These are phyloP conservation scores for Termitomyces sp. DNA, from an alignment of 768 basidiomycete genomes.

Conservation along the genomic window DNA sequence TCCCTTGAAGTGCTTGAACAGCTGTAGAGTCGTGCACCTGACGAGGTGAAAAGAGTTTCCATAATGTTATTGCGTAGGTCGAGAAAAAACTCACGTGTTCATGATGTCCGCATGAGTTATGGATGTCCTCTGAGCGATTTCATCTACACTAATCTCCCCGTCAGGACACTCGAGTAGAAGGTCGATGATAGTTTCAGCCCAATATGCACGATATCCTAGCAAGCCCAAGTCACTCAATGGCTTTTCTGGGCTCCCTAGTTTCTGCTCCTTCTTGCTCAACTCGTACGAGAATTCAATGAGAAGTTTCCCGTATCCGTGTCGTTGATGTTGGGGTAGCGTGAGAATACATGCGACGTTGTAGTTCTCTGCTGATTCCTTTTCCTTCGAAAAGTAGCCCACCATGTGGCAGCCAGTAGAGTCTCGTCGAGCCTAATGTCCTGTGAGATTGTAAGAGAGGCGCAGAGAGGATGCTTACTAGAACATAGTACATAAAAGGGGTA, in stretches of 20 bases:
- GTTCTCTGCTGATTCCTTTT: slow-evolving; percentile 96
- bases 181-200: slow-evolving; percentile 96
- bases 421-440: slow-evolving; percentile 54
- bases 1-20: slow-evolving; percentile 96
- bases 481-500: slow-evolving; percentile 99
- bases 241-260: slow-evolving; percentile 96
- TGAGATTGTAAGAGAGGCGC: slow-evolving; percentile 4
- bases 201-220: slow-evolving; percentile 90
- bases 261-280: slow-evolving; percentile 92
- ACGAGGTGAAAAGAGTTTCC: background rate
- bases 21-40: slow-evolving; percentile 89
- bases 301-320: slow-evolving; percentile 91
- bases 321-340: slow-evolving; percentile 97
- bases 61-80: background rate
- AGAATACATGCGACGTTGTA: slow-evolving; percentile 99
- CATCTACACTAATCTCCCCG: slow-evolving; percentile 87
- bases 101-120: slow-evolving; percentile 96
- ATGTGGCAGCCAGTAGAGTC: slow-evolving; percentile 91
- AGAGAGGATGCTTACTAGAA: slow-evolving; percentile 64
- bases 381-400: slow-evolving; percentile 98
- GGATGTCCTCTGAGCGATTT: slow-evolving; percentile 92
- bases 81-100: slow-evolving; percentile 78
- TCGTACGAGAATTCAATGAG: slow-evolving; percentile 99
- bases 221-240: slow-evolving; percentile 93
- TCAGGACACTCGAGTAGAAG: slow-evolving; percentile 71